Evolutionary conservation across 768 basidiomycete genomes (phyloP), one percentile per base, ranked within the genome.

Genomic region (Chalciporus piperatus): DNA sequence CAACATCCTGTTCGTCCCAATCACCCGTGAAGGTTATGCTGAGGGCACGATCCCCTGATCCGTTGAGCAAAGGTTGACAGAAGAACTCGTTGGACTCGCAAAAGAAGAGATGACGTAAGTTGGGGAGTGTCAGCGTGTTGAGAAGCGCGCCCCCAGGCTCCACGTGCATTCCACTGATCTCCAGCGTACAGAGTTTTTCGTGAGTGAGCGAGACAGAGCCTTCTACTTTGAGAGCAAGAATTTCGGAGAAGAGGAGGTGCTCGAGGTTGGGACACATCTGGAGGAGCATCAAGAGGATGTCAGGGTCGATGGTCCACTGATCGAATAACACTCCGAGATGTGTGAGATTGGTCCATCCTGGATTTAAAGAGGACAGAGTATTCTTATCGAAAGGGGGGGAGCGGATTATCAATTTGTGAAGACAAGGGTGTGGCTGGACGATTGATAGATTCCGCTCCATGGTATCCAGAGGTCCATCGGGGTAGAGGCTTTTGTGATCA

Each of bases 401-500:
- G 3, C 1, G 3, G 35, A n/a, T 37, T 1, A 37, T 37, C 3
- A 37, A 14, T 16, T 14, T 16, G 16, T n/a, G 35, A 37, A 37
- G 35, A 6, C n/a, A 14, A 7, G 35, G 14, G 35, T 6, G 35
- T 37, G 14, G 35, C n/a, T 37, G 35, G 35, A 37, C n/a, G n/a
- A 37, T 6, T 1, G 10, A 11, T 32, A 32, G 6, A 3, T 32
- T 32, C 12, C 13, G 32, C 32, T 32, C 2, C 12, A 32, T 1
- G 1, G 5, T 10, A 32, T 42, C 12, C 14, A 60, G n/a, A 11
- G 57, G 45, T 1, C 48, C 51, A 3, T 52, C 48, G n/a, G 54
- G 44, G 2, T 51, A 41, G 39, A 63, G 52, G 16, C 56, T 28
- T 28, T 63, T 41, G 16, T 65, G 52, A 10, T 58, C 23, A 25